These are phyloP conservation scores for Botrytis medusae DNA, from an alignment of 2,329 filamentous ascomycete species.

Conservation along the genomic window DNA sequence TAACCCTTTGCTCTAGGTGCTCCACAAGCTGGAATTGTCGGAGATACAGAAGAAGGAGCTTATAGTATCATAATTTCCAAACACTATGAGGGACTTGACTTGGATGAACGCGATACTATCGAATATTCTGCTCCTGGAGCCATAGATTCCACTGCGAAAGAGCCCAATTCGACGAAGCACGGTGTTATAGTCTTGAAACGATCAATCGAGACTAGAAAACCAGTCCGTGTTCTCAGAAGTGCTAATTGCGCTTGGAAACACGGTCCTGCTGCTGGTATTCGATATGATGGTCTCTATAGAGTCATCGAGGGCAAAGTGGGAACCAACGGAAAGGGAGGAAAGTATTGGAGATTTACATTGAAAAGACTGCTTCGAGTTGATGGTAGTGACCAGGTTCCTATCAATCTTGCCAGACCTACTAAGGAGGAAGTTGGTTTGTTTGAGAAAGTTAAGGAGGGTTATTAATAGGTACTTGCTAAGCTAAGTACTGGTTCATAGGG, in stretches of 20 bases:
- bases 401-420: not conserved
- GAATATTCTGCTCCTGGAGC: not conserved
- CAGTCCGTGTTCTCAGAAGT: not conserved
- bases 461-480: not conserved
- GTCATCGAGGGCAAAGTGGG: not conserved
- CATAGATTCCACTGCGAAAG: not conserved
- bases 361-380: not conserved
- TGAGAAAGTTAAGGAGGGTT: constrained; percentile 2
- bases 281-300: constrained; percentile 10
- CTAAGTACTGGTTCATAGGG: no score
- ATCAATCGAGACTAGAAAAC: not conserved
- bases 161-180: not conserved
- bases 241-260: not conserved
- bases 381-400: not conserved
- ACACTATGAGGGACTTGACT: not conserved
- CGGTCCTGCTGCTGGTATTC: not conserved
- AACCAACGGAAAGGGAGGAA: not conserved
- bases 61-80: not conserved
- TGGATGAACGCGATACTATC: not conserved
- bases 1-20: not conserved
- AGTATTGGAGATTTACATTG: not conserved
- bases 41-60: not conserved
- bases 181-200: not conserved
- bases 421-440: not conserved
- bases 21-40: constrained; percentile 1